Evolutionary conservation across 805 yeast species (phyloP).

Genomic region (Pichia cabralensis): DNA sequence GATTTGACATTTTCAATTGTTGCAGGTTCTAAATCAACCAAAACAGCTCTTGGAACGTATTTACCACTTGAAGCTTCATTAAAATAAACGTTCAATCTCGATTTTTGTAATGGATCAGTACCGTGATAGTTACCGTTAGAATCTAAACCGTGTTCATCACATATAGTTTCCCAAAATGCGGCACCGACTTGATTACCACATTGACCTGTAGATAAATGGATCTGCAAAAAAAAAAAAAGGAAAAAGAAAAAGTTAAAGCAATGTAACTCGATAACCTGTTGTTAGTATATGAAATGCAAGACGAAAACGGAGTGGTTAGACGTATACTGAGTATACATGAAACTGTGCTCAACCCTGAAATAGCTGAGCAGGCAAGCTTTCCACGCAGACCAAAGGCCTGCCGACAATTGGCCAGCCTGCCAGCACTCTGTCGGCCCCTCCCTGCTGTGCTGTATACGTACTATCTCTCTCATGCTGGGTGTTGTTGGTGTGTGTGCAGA

Average conservation of each 20-base stretch:
- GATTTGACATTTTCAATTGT: slow-evolving; percentile 79
- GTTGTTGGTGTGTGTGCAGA: neutral
- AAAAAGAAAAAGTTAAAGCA: no score
- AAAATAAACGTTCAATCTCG: slow-evolving; percentile 67
- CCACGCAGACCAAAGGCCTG: no score
- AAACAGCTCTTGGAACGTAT: slow-evolving; percentile 88
- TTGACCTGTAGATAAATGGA: slow-evolving; percentile 95
- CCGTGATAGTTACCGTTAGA: slow-evolving; percentile 66
- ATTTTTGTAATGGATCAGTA: slow-evolving; percentile 38
- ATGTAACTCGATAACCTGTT: neutral
- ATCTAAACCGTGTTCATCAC: slow-evolving; percentile 81
- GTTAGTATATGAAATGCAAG: neutral
- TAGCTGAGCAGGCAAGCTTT: no score
- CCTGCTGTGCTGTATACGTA: neutral
- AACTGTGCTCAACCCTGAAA: no score
- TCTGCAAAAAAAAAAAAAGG: slow-evolving; percentile 33
- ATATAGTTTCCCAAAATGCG: slow-evolving; percentile 87
- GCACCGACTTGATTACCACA: slow-evolving; percentile 99
- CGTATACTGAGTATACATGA: no score
- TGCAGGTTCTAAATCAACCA: slow-evolving; percentile 91
- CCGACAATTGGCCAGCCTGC: neutral
- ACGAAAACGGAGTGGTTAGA: no score
- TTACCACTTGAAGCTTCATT: slow-evolving; percentile 81
- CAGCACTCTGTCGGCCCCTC: neutral
- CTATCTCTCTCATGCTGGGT: neutral